Evolutionary conservation across 1,284 basidiomycete genomes (phyloP), one percentile per base, ranked within the genome.

Genomic region (Trametes hirsuta): DNA sequence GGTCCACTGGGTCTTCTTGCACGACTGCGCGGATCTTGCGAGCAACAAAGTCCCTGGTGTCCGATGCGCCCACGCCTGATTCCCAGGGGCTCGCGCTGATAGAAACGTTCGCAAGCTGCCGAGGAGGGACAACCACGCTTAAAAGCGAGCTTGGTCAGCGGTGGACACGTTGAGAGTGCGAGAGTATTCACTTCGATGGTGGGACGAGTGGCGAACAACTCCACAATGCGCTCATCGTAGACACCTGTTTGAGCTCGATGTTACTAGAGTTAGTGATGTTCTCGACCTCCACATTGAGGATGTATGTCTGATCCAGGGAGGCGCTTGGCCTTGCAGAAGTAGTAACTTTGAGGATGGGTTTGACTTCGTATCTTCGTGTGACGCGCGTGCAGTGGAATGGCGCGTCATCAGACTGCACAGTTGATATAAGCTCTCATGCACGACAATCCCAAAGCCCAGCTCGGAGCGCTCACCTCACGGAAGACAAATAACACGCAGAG

Each of bases 151-250:
- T 55, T 10, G 57, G 34, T 42, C 4, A 18, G 36, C 8, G 18
- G 18, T 18, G 18, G 18, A 18, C 1, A 18, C 34, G 3, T 11
- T 24, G 12, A 45, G 18, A 40, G 10, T 35, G 41, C 12, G 9
- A 12, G 18, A 47, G 9, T 30, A 77, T 86, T 69, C 65, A 88
- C 87, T 77, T 64, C 24, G 69, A 58, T 12, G 70, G 64, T 12
- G 74, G 67, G 2, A 71, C 63, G 18, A 82, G 56, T 22, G 79
- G 67, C 4, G 67, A 69, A 65, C 83, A 86, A 40, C 72, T 71
- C 91, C 91, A 93, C 10, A 76, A 75, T 1, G 88, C 83, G 68
- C 91, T 91, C 49, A 91, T 64, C 14, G 82, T 80, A 12, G 79
- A 82, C 6, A 91, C 66, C 66, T 90, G 86, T 2, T 76, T 77